Evolutionary conservation across 2,329 filamentous ascomycete genomes (phyloP).

Genomic region (Paraphoma chrysanthemicola): DNA sequence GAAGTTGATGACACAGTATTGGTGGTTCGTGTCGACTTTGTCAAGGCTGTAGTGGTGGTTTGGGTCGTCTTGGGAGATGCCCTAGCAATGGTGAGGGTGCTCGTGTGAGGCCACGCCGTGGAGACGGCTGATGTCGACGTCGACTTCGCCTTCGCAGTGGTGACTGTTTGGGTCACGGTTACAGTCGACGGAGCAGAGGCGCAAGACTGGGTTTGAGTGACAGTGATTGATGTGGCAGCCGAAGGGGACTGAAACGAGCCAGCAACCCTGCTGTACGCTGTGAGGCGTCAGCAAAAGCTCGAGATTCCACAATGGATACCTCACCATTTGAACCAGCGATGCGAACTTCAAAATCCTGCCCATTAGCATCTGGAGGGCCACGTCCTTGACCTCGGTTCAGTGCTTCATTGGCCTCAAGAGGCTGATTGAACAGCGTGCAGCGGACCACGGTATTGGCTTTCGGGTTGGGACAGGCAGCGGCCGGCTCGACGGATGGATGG

Average conservation of each 20-base stretch:
- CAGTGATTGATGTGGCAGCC: too few relatives aligned
- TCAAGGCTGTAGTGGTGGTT: too few relatives aligned
- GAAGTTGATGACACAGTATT: too few relatives aligned
- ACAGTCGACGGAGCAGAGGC: too few relatives aligned
- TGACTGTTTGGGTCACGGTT: too few relatives aligned
- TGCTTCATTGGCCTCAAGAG: conserved; percentile 3
- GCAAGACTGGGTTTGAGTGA: too few relatives aligned
- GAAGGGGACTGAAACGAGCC: too few relatives aligned
- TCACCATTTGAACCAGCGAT: conserved; percentile 23
- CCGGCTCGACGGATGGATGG: conserved; percentile 12
- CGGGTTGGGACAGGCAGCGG: conserved; percentile 23
- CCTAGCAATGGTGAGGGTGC: background rate
- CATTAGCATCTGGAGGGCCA: conserved; percentile 13
- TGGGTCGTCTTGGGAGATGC: too few relatives aligned
- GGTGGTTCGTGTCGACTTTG: too few relatives aligned
- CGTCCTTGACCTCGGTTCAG: conserved; percentile 16
- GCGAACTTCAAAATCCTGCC: conserved; percentile 12
- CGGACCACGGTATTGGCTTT: conserved; percentile 8
- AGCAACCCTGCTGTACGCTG: background rate
- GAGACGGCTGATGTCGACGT: background rate
- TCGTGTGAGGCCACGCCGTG: background rate
- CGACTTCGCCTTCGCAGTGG: too few relatives aligned
- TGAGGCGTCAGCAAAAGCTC: background rate
- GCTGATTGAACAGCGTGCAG: conserved; percentile 19
- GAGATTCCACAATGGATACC: background rate